Percentiles rank a stretch among this genome's conserved stretches.
Conservation (phyloP, 495 filamentous ascomycete genomes). For the Lentithecium fluviatile region DNA sequence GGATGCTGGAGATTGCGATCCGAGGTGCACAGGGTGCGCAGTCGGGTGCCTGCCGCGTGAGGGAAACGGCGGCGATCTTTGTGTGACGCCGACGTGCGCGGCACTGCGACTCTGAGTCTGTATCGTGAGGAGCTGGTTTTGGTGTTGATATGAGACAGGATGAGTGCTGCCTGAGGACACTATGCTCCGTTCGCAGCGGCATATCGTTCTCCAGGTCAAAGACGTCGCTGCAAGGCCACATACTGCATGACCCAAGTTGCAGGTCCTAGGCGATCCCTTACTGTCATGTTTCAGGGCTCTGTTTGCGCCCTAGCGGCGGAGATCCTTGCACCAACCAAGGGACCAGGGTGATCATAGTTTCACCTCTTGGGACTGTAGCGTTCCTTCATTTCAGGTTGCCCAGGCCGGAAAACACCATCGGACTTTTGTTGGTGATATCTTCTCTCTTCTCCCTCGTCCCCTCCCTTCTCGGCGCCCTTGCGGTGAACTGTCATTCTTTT, state of each 20-base stretch:
- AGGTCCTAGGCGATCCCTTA: slow-evolving; percentile 23
- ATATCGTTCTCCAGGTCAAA: neutral
- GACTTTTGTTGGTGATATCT: slow-evolving; percentile 10
- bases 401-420: slow-evolving; percentile 17
- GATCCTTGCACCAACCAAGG: slow-evolving; percentile 17
- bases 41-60: slow-evolving; percentile 4
- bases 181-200: neutral
- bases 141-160: too few species aligned
- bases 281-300: slow-evolving; percentile 18
- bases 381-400: slow-evolving; percentile 28
- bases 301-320: slow-evolving; percentile 21
- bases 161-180: neutral
- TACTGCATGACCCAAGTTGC: slow-evolving; percentile 1
- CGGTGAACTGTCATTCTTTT: slow-evolving; percentile 20
- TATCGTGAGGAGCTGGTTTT: too few species aligned
- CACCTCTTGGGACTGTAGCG: slow-evolving; percentile 28
- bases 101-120: too few species aligned
- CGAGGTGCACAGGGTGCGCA: neutral
- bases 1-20: slow-evolving; percentile 11
- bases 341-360: slow-evolving; percentile 22
- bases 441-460: slow-evolving; percentile 7
- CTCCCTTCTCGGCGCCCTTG: slow-evolving; percentile 9
- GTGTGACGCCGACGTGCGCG: too few species aligned
- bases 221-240: slow-evolving; percentile 18
- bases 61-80: slow-evolving; percentile 11